phyloP scores from a whole-genome alignment of 2,329 filamentous ascomycete species.

The Colletotrichum scovillei region DNA sequence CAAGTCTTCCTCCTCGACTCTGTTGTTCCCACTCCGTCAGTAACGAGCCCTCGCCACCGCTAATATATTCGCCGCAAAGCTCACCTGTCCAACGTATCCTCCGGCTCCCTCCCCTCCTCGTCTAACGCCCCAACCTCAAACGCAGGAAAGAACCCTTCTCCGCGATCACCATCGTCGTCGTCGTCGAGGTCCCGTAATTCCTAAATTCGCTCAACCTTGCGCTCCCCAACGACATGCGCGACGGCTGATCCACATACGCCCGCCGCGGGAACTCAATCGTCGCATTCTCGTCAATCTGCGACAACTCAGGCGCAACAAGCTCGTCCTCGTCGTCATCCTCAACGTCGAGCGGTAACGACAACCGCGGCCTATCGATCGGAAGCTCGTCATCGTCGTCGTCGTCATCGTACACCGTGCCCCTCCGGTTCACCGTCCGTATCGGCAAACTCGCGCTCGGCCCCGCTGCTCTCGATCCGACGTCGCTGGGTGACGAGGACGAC shows the following conservation, averaged over 20 bases:
- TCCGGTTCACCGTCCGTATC: constrained; percentile 40
- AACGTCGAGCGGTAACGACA: constrained; percentile 65
- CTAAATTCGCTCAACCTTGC: constrained; percentile 65
- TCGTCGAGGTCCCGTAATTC: constrained; percentile 50
- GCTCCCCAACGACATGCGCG: constrained; percentile 63
- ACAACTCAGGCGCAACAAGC: constrained; percentile 64
- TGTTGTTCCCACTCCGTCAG: constrained; percentile 39
- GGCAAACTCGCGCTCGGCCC: constrained; percentile 37
- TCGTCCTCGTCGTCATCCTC: constrained; percentile 59
- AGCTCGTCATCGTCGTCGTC: constrained; percentile 61
- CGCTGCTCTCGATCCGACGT: constrained; percentile 21
- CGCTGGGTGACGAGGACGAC: constrained; percentile 58
- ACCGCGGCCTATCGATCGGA: constrained; percentile 61
- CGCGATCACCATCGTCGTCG: constrained; percentile 56
- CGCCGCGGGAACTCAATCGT: constrained; percentile 70
- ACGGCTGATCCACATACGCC: constrained; percentile 58
- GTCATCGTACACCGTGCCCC: constrained; percentile 35
- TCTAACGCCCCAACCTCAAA: constrained; percentile 27
- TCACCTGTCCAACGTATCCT: constrained; percentile 39
- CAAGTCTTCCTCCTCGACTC: constrained; percentile 52
- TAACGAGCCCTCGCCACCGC: not conserved
- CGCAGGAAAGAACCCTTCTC: constrained; percentile 62
- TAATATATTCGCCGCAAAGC: too few species aligned
- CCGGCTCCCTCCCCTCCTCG: constrained; percentile 51
- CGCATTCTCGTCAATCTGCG: constrained; percentile 64